These are phyloP conservation scores for Boletus reticulatus DNA, from an alignment of 768 basidiomycete genomes.

Conservation along the genomic window DNA sequence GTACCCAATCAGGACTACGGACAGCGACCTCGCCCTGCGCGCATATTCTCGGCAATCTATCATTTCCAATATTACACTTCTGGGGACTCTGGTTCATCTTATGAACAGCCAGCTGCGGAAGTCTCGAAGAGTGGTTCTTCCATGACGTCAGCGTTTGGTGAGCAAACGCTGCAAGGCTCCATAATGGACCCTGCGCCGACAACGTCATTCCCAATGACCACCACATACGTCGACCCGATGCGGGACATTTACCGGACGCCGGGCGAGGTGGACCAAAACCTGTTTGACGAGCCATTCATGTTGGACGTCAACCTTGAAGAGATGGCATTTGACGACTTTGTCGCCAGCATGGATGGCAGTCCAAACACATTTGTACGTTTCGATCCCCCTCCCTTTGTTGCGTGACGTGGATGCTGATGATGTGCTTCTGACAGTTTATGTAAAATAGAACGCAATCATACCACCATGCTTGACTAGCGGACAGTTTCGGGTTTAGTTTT, in stretches of 20 bases:
- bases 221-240: background rate
- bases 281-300: constrained; percentile 30
- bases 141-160: constrained; percentile 14
- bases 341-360: constrained; percentile 18
- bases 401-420: constrained; percentile 9
- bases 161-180: constrained; percentile 1
- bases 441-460: constrained; percentile 10
- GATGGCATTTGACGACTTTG: constrained; percentile 26
- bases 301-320: constrained; percentile 29
- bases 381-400: background rate
- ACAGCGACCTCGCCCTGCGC: constrained; percentile 26
- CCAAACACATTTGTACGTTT: constrained; percentile 36
- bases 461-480: background rate
- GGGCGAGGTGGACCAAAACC: constrained; percentile 16
- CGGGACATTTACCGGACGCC: background rate
- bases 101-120: constrained; percentile 10
- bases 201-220: constrained; percentile 8
- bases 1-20: constrained; percentile 19
- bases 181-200: background rate
- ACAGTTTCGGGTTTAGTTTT: background rate
- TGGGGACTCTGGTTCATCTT: constrained; percentile 5
- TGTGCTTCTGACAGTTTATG: constrained; percentile 17
- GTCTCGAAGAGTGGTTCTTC: constrained; percentile 11
- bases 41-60: constrained; percentile 58
- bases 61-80: constrained; percentile 46